Conservation (phyloP, 208 protist genomes). For the Angomonas ambiguus region DNA sequence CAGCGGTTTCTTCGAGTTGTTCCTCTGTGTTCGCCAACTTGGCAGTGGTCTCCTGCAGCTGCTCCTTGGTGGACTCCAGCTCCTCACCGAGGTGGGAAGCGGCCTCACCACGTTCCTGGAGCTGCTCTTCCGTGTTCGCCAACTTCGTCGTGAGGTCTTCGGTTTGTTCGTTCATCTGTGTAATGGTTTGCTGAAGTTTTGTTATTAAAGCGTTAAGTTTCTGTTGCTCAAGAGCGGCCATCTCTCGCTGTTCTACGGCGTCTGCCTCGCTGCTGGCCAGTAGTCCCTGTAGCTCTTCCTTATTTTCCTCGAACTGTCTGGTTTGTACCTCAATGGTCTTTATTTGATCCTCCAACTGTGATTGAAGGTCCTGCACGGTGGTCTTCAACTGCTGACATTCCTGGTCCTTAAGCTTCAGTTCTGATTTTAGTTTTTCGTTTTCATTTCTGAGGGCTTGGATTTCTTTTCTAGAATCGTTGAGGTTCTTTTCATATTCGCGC, state of each 20-base stretch:
- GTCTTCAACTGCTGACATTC: constrained; percentile 5
- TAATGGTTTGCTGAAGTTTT: not conserved
- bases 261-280: not conserved
- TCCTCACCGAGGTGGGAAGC: not conserved
- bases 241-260: constrained; percentile 8
- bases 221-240: not conserved
- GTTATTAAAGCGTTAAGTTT: constrained; percentile 7
- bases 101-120: constrained; percentile 1
- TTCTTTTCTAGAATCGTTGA: constrained; percentile 14
- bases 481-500: constrained; percentile 29
- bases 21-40: constrained; percentile 6
- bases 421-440: constrained; percentile 9
- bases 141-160: constrained; percentile 6
- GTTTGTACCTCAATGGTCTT: not conserved
- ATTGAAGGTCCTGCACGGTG: constrained; percentile 13
- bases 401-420: constrained; percentile 8
- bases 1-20: not conserved
- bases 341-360: not conserved
- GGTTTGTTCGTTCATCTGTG: not conserved
- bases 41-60: constrained; percentile 19
- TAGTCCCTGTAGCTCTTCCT: constrained; percentile 5
- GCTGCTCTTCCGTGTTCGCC: not conserved
- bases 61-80: constrained; percentile 16
- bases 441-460: constrained; percentile 14
- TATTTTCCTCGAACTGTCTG: constrained; percentile 4